phyloP scores from a whole-genome alignment of 257 asterid genomes.

The Solanum etuberosum region DNA sequence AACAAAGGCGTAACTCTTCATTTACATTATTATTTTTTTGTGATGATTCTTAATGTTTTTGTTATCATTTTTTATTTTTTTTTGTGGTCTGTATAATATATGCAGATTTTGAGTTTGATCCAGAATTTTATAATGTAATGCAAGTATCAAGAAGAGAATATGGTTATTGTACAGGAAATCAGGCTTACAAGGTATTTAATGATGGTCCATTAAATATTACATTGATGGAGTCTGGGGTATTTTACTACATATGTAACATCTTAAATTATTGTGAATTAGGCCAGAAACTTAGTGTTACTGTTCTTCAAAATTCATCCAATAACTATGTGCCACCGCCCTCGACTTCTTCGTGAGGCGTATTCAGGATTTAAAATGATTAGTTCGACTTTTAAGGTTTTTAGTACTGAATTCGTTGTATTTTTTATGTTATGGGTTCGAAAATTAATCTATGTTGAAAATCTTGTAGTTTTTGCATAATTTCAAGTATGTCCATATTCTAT shows the following conservation, averaged over 20 bases:
- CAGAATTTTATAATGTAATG: slow-evolving; percentile 38
- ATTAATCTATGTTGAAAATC: neutral
- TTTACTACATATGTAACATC: slow-evolving; percentile 44
- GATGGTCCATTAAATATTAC: slow-evolving; percentile 38
- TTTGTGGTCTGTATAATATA: neutral
- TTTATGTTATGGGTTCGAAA: neutral
- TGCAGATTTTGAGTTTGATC: slow-evolving; percentile 59
- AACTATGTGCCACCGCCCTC: neutral
- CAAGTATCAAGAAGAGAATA: slow-evolving; percentile 45
- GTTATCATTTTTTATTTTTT: neutral
- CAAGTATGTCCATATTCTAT: neutral
- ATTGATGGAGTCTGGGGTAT: slow-evolving; percentile 29
- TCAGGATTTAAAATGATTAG: neutral
- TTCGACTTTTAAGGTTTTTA: neutral
- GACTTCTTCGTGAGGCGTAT: neutral
- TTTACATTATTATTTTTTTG: too few relatives aligned
- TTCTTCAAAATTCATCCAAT: neutral
- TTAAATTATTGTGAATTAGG: slow-evolving; percentile 51
- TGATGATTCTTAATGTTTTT: neutral
- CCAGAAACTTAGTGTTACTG: slow-evolving; percentile 30
- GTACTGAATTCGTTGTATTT: neutral
- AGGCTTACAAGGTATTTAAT: slow-evolving; percentile 22
- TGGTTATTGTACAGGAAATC: slow-evolving; percentile 34
- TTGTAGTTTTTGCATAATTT: neutral
- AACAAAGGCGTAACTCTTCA: neutral